Percentiles rank a stretch among this genome's conserved stretches.
Conservation (phyloP, 768 basidiomycete species). For the Obba rivulosa region DNA sequence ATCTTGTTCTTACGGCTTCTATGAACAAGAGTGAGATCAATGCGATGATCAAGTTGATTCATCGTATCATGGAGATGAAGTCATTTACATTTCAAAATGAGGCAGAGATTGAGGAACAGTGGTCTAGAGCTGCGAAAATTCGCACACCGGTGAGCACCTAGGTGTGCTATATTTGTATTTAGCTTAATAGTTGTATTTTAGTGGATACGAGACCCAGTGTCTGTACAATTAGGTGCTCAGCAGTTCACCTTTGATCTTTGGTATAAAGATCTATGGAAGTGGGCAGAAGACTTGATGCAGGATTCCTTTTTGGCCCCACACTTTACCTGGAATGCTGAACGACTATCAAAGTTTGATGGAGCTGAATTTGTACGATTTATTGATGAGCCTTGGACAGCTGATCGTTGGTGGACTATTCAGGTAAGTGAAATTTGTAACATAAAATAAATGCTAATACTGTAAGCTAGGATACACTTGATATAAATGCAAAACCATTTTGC, state of each 20-base stretch:
- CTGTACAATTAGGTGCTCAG: background rate
- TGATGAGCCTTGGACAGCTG: constrained; percentile 14
- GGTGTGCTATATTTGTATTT: background rate
- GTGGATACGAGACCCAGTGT: constrained; percentile 5
- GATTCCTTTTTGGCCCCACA: constrained; percentile 5
- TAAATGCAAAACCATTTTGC: background rate
- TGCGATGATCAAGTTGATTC: constrained; percentile 3
- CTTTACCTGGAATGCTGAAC: constrained; percentile 10
- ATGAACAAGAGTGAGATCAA: constrained; percentile 3
- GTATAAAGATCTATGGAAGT: constrained; percentile 8
- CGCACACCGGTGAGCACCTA: constrained; percentile 4
- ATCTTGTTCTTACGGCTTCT: background rate
- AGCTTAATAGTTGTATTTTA: background rate
- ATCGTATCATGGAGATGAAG: background rate
- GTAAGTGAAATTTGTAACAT: constrained; percentile 1
- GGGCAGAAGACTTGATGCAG: constrained; percentile 4
- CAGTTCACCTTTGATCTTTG: constrained; percentile 2
- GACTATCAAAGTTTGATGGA: constrained; percentile 8
- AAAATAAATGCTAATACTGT: background rate
- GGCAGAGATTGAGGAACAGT: constrained; percentile 3
- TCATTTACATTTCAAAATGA: constrained; percentile 1
- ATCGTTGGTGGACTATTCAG: constrained; percentile 9
- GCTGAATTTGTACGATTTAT: constrained; percentile 3
- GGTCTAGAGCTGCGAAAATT: background rate
- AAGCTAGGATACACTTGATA: background rate